Base-by-base conservation (phyloP, 2,329 filamentous ascomycete genomes). In the Calonectria hawksworthii region DNA sequence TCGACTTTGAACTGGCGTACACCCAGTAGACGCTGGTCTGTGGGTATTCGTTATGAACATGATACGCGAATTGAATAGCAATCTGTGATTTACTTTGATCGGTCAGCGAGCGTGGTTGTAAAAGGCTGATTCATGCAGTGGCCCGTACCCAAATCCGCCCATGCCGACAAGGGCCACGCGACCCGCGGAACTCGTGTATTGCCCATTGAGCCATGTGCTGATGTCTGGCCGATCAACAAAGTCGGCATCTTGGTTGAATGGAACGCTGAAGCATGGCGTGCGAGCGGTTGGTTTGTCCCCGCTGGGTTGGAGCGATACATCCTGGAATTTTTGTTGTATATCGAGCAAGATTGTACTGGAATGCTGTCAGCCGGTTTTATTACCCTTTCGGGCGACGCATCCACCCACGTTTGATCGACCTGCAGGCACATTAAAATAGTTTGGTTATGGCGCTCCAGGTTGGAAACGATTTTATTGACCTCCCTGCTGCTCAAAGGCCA, bases 1-100 rank as follows among this genome's bases (percentile, higher is more conserved):
- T 80, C 26, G 78, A 74, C 1, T 74, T 77, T 44, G 82, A 85
- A 69, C 82, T 84, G 10, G 83, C 82, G 71, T 86, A 77, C 11
- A 86, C 77, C 85, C 83, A 87, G 69, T 86, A 86, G 51, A 86
- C 77, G 78, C 80, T 84, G 30, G 77, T 83, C 21, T 79, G 38
- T 0, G 80, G 78, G 28, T 75, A 81, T 36, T 82, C 76, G 72
- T 75, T 76, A 72, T 75, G 79, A 28, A 78, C 72, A 63, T 73
- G 77, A 72, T 86, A 81, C 0, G 80, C 80, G 68, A 86, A 86
- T 78, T 86, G 78, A 63, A 87, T 86, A 16, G 83, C 82, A 64
- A 81, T n/a, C 59, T 82, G 74, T 0, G 78, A 81, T 78, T 81
- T 82, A 2, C 79, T 82, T 3, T 4, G 2, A 2, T 26, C 0